These are phyloP conservation scores for Ogataea trehalophila DNA, from an alignment of 805 yeast species.

Conservation along the genomic window DNA sequence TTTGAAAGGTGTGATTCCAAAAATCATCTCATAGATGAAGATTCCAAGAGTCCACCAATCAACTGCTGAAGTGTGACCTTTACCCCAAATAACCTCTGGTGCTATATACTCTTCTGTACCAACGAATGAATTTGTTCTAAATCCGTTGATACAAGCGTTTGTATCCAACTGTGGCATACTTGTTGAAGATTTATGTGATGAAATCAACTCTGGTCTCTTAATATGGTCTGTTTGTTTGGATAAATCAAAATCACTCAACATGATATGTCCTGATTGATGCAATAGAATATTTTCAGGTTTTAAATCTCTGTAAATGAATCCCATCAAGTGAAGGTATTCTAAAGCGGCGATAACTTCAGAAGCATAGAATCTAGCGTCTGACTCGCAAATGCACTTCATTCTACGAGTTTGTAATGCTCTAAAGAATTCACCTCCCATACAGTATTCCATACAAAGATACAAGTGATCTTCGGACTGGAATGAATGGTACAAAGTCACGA, in stretches of 20 bases:
- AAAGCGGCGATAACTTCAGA: constrained; percentile 96
- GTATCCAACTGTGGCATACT: constrained; percentile 76
- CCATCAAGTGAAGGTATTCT: constrained; percentile 94
- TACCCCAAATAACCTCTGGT: constrained; percentile 95
- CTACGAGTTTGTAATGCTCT: constrained; percentile 90
- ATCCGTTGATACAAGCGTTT: constrained; percentile 91
- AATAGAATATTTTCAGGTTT: constrained; percentile 93
- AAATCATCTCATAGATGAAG: constrained; percentile 87
- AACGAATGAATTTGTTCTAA: constrained; percentile 95
- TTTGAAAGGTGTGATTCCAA: constrained; percentile 94
- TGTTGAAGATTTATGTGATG: constrained; percentile 27
- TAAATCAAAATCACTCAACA: constrained; percentile 94
- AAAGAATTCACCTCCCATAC: constrained; percentile 99
- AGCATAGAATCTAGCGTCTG: constrained; percentile 89
- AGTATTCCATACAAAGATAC: constrained; percentile 95
- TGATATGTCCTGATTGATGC: constrained; percentile 96
- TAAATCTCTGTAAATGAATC: constrained; percentile 92
- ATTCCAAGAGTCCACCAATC: constrained; percentile 99
- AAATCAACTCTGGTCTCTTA: constrained; percentile 68
- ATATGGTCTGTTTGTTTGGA: constrained; percentile 81
- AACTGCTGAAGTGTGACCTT: constrained; percentile 96
- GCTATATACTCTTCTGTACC: constrained; percentile 99
- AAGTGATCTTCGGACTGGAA: constrained; percentile 91
- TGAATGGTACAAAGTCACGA: constrained; percentile 92
- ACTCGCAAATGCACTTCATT: constrained; percentile 78